phyloP scores from a whole-genome alignment of 192 early-diverging fungal species.

The Mortierella alpina region DNA sequence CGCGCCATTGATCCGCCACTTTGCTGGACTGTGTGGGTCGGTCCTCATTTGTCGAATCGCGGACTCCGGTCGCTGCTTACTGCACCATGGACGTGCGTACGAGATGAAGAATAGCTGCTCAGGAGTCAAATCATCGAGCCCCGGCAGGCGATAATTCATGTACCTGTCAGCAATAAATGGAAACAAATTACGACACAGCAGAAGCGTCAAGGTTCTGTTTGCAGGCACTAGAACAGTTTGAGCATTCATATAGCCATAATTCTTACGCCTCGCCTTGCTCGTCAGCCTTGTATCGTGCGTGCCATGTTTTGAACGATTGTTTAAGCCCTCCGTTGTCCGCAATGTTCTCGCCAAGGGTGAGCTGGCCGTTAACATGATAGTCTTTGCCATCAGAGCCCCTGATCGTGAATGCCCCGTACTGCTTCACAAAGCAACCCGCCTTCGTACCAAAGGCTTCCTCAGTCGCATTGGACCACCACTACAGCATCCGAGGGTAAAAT shows the following conservation, averaged over 20 bases:
- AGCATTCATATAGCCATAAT: not conserved
- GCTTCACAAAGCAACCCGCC: constrained; percentile 70
- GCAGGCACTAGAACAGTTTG: not conserved
- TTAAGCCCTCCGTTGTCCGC: constrained; percentile 75
- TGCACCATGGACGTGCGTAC: constrained; percentile 75
- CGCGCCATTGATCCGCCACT: constrained; percentile 74
- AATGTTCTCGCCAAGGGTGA: constrained; percentile 72
- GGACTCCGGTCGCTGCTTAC: constrained; percentile 37
- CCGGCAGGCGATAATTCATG: constrained; percentile 50
- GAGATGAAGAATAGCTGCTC: constrained; percentile 73
- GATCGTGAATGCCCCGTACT: constrained; percentile 64
- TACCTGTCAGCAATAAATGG: not conserved
- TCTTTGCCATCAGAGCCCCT: constrained; percentile 43
- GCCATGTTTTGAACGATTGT: constrained; percentile 59
- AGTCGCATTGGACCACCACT: constrained; percentile 77
- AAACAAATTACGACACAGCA: no score
- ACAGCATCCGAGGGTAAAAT: not conserved
- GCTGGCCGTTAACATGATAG: constrained; percentile 59
- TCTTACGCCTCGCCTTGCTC: constrained; percentile 1
- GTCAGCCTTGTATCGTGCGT: constrained; percentile 12
- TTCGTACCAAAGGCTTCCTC: constrained; percentile 55
- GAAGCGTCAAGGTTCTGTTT: not conserved
- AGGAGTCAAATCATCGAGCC: constrained; percentile 57
- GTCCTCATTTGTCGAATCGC: constrained; percentile 49
- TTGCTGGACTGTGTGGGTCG: constrained; percentile 73